A percentile compares a stretch with the other conserved stretches of the same genome.
These are phyloP conservation scores for Talaromyces pinophilus DNA, from an alignment of 2,329 filamentous ascomycete species.

Conservation along the genomic window DNA sequence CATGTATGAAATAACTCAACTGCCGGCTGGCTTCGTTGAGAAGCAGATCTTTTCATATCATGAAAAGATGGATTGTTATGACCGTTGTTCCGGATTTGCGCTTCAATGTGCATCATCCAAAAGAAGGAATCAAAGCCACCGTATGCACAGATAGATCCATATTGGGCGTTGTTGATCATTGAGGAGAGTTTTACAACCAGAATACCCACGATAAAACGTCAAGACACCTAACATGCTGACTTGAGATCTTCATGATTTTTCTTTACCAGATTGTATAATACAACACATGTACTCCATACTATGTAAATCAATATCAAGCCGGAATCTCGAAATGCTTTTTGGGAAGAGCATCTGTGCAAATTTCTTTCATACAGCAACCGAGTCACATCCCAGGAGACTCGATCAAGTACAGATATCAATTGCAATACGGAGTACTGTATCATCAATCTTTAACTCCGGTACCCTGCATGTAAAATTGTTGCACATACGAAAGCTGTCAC, in stretches of 20 bases:
- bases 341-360: background rate
- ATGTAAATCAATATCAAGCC: background rate
- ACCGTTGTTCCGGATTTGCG: background rate
- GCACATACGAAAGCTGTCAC: background rate
- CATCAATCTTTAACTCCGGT: background rate
- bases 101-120: background rate
- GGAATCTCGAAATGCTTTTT: background rate
- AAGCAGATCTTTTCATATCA: background rate
- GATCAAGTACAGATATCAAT: background rate
- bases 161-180: background rate
- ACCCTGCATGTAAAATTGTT: background rate
- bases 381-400: background rate
- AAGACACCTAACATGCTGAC: background rate
- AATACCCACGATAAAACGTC: background rate
- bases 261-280: background rate
- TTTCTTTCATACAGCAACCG: background rate
- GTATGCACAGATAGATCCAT: background rate
- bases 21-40: background rate
- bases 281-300: background rate
- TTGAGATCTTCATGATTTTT: background rate
- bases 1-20: background rate
- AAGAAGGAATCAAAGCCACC: background rate
- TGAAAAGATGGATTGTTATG: background rate
- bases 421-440: background rate
- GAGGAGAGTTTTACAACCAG: background rate